Conservation (phyloP, 73 alveolate species). For the Breviolum minutum region DNA sequence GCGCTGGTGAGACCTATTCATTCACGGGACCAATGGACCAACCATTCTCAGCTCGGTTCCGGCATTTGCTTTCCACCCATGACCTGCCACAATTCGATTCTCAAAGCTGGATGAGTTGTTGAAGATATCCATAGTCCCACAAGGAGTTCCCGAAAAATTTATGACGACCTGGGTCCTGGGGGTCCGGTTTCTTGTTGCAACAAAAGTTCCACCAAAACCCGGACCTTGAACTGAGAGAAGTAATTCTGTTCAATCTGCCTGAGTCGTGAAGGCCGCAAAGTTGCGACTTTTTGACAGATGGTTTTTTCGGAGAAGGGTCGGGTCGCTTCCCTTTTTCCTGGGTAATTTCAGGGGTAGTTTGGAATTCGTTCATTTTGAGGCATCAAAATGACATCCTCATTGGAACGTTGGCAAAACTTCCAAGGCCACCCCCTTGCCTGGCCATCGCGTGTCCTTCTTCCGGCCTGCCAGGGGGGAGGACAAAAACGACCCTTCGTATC, state of each 20-base stretch:
- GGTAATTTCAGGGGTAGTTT: too few species aligned
- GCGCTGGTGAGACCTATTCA: not conserved
- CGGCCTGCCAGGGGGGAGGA: conserved; percentile 23
- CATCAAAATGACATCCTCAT: not conserved
- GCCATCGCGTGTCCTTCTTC: conserved; percentile 93
- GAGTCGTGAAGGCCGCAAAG: not conserved
- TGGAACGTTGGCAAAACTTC: not conserved
- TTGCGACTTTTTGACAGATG: too few species aligned
- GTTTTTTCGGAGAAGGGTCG: too few species aligned
- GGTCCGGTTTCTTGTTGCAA: not conserved
- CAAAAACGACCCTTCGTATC: too few species aligned
- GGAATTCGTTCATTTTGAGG: not conserved
- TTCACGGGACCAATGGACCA: not conserved
- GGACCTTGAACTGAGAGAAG: conserved; percentile 90
- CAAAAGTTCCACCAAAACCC: not conserved
- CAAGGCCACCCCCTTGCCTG: not conserved
- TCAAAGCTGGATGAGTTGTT: not conserved
- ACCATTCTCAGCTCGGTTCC: conserved; percentile 50
- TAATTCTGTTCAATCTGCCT: conserved; percentile 81
- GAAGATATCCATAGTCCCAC: not conserved
- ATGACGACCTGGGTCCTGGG: not conserved
- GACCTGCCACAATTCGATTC: not conserved
- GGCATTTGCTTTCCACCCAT: conserved; percentile 92
- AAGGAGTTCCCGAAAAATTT: not conserved
- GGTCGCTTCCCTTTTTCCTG: too few species aligned